Base-by-base conservation (phyloP, 345 rosid species). In the Pugionium cornutum region DNA sequence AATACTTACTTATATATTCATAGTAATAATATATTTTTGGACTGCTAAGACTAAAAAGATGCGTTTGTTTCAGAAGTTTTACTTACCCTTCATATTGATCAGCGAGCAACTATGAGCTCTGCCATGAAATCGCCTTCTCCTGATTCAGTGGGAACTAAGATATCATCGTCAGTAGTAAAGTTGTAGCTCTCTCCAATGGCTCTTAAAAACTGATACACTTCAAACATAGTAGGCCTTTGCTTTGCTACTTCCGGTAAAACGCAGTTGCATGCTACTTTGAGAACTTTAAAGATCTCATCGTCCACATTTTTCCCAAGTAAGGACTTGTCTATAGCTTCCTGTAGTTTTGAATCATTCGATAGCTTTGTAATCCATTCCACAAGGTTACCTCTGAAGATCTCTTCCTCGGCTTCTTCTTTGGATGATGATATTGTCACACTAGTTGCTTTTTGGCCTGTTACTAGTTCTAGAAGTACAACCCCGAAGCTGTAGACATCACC, bases 401-500 rank as follows among this genome's bases (percentile, higher is more conserved):
- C 90, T 53, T 67, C 72, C 36, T 67, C 68, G 8, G 82, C 90
- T 36, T 66, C 90, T 36, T 66, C 72, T 53, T 73, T 58, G 9
- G 95, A 82, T 62, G 95, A 82, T 62, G 76, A 89, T 75, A 33
- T 83, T 6, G 83, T 48, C 52, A 86, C 82, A 39, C 78, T 74
- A 26, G 92, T 90, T 9, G 99, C 88, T 62, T 59, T 88, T 82
- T 94, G 96, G 4, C 99, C 86, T 0, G 96, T 92, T 58, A 86
- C 96, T 76, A 92, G 73, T 85, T 92, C 98, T 10, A 92, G 86
- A 67, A 92, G 96, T 65, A 92, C 91, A n/a, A 79, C 82, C 32
- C 98, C 98, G 32, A 92, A 89, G 84, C 97, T 92, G 78, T 85
- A 92, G 9, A 92, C 94, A 69, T 92, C 98, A 33, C 98, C 98